These are phyloP conservation scores for Exophiala sp. DNA, from an alignment of 2,329 filamentous ascomycete species.

Conservation along the genomic window DNA sequence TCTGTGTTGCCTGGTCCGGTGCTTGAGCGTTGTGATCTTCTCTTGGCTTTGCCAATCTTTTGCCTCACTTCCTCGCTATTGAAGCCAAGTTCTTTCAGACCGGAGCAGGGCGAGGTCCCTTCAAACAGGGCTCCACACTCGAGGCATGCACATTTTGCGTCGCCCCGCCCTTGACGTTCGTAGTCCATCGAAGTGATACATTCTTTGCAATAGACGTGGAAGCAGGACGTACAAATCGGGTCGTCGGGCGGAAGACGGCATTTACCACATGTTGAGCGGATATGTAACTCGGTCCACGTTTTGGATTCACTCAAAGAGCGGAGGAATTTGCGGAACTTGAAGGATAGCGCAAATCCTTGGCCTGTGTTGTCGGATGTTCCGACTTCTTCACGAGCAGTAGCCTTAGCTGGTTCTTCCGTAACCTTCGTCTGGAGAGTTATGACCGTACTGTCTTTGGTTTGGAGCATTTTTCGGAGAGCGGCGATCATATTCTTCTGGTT, in stretches of 20 bases:
- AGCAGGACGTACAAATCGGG: constrained; percentile 47
- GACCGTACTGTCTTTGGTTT: constrained; percentile 8
- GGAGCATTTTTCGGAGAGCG: constrained; percentile 22
- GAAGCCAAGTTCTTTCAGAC: constrained; percentile 19
- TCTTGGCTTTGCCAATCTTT: constrained; percentile 10
- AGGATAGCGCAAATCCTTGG: constrained; percentile 8
- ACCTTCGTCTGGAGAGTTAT: constrained; percentile 11
- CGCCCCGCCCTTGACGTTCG: constrained; percentile 7
- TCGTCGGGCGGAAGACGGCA: constrained; percentile 40
- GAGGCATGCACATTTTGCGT: constrained; percentile 19
- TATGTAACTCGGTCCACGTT: constrained; percentile 28
- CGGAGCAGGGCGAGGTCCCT: constrained; percentile 14
- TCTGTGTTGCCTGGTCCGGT: background rate
- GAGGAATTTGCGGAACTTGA: constrained; percentile 25
- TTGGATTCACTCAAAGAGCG: constrained; percentile 8
- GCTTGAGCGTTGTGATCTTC: background rate
- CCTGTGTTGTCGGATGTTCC: background rate
- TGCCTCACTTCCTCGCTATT: constrained; percentile 4
- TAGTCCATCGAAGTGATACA: constrained; percentile 41
- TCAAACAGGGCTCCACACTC: constrained; percentile 23
- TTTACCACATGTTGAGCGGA: constrained; percentile 17
- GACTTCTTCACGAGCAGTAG: background rate
- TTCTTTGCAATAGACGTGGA: constrained; percentile 50
- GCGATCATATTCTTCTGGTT: constrained; percentile 33
- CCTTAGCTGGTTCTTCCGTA: background rate